Conservation (phyloP, 257 asterid species). For the Nicotiana paniculata region DNA sequence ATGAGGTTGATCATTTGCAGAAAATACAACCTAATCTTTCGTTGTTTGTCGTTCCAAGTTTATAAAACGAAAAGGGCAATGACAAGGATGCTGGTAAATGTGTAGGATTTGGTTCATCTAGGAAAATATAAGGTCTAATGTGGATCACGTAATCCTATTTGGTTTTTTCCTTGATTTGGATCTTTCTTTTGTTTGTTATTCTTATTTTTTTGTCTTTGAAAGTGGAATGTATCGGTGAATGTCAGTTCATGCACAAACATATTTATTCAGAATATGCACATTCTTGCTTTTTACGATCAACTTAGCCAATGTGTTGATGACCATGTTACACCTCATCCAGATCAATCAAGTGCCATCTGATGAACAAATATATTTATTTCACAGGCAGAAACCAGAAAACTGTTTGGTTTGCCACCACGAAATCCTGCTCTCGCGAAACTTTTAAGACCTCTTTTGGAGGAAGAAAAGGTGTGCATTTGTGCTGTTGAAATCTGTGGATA, state of each 20-base stretch:
- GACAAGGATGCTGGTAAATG: not conserved
- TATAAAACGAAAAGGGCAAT: not conserved
- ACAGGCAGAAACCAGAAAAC: slow-evolving; percentile 92
- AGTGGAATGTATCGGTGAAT: not conserved
- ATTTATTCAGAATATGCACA: not conserved
- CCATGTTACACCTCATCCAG: not conserved
- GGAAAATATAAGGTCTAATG: not conserved
- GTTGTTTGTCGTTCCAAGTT: not conserved
- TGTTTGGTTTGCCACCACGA: slow-evolving; percentile 76
- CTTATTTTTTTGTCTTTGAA: not conserved
- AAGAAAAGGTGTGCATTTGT: slow-evolving; percentile 44
- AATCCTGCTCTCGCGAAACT: slow-evolving; percentile 49
- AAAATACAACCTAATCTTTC: not conserved
- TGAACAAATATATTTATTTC: slow-evolving; percentile 2
- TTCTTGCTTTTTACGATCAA: not conserved
- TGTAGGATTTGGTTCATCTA: not conserved
- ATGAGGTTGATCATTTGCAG: not conserved
- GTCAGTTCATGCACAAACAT: not conserved
- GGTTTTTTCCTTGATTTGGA: not conserved
- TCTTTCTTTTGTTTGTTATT: not conserved
- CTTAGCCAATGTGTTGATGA: not conserved
- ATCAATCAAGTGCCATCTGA: not conserved
- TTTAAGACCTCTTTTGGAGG: slow-evolving; percentile 71
- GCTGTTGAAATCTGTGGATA: not conserved
- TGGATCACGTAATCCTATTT: not conserved